Evolutionary conservation across 139 green algal genomes (phyloP).

Genomic region (Ettlia oleoabundans): DNA sequence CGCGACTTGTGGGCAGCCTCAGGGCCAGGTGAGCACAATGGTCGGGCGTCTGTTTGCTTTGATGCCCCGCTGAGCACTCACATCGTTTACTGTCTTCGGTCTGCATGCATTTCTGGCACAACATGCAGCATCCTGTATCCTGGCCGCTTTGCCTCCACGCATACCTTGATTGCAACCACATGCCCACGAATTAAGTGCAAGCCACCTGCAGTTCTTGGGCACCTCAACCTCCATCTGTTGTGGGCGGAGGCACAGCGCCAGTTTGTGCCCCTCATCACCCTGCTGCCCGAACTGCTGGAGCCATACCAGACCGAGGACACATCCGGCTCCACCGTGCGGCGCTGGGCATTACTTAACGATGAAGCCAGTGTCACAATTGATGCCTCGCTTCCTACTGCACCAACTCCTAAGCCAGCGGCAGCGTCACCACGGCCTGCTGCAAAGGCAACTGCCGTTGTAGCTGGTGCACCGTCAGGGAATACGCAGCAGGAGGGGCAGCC

Average conservation of each 20-base stretch:
- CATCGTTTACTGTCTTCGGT: no score
- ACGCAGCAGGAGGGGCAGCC: background rate
- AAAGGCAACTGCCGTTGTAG: background rate
- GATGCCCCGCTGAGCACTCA: no score
- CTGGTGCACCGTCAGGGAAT: no score
- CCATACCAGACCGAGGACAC: constrained; percentile 29
- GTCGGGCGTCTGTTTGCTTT: no score
- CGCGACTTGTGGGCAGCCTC: background rate
- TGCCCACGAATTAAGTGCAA: background rate
- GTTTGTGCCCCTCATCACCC: constrained; percentile 20
- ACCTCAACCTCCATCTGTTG: background rate
- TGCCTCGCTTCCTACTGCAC: constrained; percentile 3
- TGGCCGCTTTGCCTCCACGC: no score
- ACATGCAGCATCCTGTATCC: no score
- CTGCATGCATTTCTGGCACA: no score
- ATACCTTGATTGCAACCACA: background rate
- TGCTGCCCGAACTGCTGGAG: constrained; percentile 36
- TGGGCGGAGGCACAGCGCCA: background rate
- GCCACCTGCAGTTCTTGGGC: background rate
- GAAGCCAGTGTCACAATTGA: constrained; percentile 8
- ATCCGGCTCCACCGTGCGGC: constrained; percentile 7
- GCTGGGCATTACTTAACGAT: constrained; percentile 32
- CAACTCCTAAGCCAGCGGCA: background rate
- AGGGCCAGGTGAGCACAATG: background rate
- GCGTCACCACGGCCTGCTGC: background rate